Percentiles rank a stretch among this genome's conserved stretches.
phyloP scores from a whole-genome alignment of 1,284 basidiomycete genomes.

The Acaromyces ingoldii region DNA sequence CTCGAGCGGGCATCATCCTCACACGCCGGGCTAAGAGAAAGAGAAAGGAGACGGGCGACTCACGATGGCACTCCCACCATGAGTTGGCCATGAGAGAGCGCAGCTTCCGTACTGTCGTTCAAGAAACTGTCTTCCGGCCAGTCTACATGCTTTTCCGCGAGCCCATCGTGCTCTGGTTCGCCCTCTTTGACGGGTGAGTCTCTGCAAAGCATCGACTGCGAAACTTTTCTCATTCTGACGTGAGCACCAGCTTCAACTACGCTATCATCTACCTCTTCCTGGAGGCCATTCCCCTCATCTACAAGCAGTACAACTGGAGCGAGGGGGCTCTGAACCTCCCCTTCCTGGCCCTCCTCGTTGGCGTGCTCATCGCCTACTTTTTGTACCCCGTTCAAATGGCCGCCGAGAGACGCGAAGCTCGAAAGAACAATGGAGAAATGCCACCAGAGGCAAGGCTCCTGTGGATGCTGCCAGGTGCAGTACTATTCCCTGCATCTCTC shows the following conservation, averaged over 20 bases:
- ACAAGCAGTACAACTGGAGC: conserved; percentile 31
- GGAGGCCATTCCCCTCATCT: conserved; percentile 52
- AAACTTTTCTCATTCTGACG: too few relatives aligned
- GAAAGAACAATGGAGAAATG: conserved; percentile 5
- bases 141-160: conserved; percentile 46
- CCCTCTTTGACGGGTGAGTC: conserved; percentile 41
- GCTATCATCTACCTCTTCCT: conserved; percentile 52
- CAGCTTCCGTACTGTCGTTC: conserved; percentile 19
- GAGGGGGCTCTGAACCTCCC: conserved; percentile 25
- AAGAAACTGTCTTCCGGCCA: conserved; percentile 38
- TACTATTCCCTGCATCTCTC: conserved; percentile 13
- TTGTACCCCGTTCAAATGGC: conserved; percentile 22
- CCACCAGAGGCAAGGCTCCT: conserved; percentile 7
- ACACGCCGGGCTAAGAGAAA: conserved; percentile 45
- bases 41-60: conserved; percentile 49
- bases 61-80: conserved; percentile 47
- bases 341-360: conserved; percentile 28
- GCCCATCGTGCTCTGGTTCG: conserved; percentile 43
- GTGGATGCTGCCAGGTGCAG: conserved; percentile 10
- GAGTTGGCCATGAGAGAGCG: conserved; percentile 46
- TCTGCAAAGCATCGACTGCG: too few relatives aligned
- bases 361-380: conserved; percentile 24
- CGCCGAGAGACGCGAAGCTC: neutral
- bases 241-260: too few relatives aligned
- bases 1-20: conserved; percentile 44